These are phyloP conservation scores for Saccharum officinarum DNA, from an alignment of 176 grass and related monocot species.

Conservation along the genomic window DNA sequence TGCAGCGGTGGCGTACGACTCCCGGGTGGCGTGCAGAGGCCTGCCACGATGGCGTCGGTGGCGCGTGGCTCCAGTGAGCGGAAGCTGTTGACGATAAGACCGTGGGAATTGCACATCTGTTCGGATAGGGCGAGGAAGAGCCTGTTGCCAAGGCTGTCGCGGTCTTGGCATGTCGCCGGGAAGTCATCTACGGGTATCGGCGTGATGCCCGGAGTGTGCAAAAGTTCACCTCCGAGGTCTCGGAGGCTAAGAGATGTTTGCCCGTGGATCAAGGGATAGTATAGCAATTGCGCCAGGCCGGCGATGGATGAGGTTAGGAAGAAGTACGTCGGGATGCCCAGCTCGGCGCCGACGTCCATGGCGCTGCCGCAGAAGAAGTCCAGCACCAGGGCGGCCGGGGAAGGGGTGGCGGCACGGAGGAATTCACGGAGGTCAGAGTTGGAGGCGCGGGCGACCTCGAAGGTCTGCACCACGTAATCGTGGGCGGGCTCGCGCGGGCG, in stretches of 20 bases:
- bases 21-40: slow-evolving; percentile 23
- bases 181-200: slow-evolving; percentile 43
- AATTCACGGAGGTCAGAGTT: slow-evolving; percentile 12
- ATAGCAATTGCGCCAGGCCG: slow-evolving; percentile 8
- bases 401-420: slow-evolving; percentile 24
- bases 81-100: slow-evolving; percentile 60
- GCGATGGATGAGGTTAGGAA: slow-evolving; percentile 35
- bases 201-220: slow-evolving; percentile 24
- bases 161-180: slow-evolving; percentile 1
- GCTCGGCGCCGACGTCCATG: slow-evolving; percentile 38
- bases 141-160: slow-evolving; percentile 14
- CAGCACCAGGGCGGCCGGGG: slow-evolving; percentile 45
- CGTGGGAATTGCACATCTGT: slow-evolving; percentile 20
- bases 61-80: slow-evolving; percentile 46
- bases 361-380: slow-evolving; percentile 51
- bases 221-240: neutral
- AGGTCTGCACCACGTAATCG: neutral
- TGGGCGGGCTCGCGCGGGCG: neutral
- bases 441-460: slow-evolving; percentile 36
- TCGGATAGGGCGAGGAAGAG: slow-evolving; percentile 13
- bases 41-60: neutral
- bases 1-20: slow-evolving; percentile 3
- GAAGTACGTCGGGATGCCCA: slow-evolving; percentile 52
- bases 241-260: neutral
- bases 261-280: slow-evolving; percentile 11